These are phyloP conservation scores for Saitozyma podzolica DNA, from an alignment of 768 basidiomycete genomes.

Conservation along the genomic window DNA sequence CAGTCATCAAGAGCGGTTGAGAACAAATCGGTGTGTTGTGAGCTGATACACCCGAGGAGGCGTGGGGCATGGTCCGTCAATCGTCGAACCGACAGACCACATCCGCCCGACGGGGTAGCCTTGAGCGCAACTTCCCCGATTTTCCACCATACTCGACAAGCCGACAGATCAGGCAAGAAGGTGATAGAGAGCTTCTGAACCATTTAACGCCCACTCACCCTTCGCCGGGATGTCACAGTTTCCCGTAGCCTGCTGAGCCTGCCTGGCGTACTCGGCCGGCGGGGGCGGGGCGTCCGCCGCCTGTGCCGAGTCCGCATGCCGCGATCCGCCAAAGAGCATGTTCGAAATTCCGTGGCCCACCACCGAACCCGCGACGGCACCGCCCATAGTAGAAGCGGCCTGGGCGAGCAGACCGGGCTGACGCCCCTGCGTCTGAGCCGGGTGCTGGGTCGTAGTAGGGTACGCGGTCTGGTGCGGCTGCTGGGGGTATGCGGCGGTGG, in stretches of 20 bases:
- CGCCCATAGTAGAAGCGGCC: constrained; percentile 51
- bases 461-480: constrained; percentile 23
- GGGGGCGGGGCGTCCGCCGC: constrained; percentile 24
- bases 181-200: background rate
- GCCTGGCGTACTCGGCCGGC: constrained; percentile 41
- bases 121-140: too few species aligned
- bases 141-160: too few species aligned
- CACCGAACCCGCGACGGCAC: constrained; percentile 50
- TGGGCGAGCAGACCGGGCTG: constrained; percentile 50
- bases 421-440: constrained; percentile 23
- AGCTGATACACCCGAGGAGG: too few species aligned
- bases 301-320: constrained; percentile 25
- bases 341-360: constrained; percentile 52
- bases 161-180: background rate
- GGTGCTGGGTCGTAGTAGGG: constrained; percentile 27
- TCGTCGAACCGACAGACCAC: too few species aligned
- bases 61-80: too few species aligned
- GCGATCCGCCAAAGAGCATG: constrained; percentile 50
- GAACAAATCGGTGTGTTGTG: too few species aligned
- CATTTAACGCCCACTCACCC: too few species aligned
- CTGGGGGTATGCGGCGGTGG: constrained; percentile 24
- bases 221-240: constrained; percentile 50
- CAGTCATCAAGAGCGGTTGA: too few species aligned
- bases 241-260: constrained; percentile 27
- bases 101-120: too few species aligned